A percentile compares a stretch with the other conserved stretches of the same genome.
Conservation (phyloP, 140 eudicot genomes). For the Artemisia princeps region DNA sequence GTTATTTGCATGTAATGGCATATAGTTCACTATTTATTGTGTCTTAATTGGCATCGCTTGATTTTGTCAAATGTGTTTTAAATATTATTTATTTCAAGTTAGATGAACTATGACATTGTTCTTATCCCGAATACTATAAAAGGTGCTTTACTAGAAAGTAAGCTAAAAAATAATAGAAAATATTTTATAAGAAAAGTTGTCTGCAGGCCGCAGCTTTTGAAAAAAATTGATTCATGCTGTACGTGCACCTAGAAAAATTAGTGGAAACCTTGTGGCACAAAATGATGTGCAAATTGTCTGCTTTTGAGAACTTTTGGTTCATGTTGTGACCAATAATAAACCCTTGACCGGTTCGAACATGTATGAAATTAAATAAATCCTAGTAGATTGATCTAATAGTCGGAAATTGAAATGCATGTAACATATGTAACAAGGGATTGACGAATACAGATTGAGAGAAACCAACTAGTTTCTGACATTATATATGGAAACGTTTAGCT, state of each 20-base stretch:
- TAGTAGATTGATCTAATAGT: no score
- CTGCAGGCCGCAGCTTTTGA: not conserved
- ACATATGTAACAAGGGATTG: no score
- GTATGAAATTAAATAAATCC: not conserved
- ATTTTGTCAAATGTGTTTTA: not conserved
- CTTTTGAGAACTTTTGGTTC: constrained; percentile 15
- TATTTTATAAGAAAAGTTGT: constrained; percentile 4
- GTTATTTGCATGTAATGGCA: no score
- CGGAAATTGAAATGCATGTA: no score
- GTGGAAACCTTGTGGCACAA: constrained; percentile 14
- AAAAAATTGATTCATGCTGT: not conserved
- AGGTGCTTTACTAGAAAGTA: constrained; percentile 10
- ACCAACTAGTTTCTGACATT: no score
- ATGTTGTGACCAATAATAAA: not conserved
- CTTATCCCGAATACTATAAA: constrained; percentile 19
- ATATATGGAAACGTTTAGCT: no score
- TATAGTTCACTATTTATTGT: no score
- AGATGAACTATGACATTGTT: not conserved
- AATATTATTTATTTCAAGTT: not conserved
- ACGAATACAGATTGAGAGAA: no score
- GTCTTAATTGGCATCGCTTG: not conserved
- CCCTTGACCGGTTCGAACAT: not conserved
- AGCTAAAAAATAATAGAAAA: not conserved
- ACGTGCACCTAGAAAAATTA: no score
- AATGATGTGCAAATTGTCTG: not conserved